Conservation (phyloP, 2,329 filamentous ascomycete species). For the Daldinia eschscholtzii region DNA sequence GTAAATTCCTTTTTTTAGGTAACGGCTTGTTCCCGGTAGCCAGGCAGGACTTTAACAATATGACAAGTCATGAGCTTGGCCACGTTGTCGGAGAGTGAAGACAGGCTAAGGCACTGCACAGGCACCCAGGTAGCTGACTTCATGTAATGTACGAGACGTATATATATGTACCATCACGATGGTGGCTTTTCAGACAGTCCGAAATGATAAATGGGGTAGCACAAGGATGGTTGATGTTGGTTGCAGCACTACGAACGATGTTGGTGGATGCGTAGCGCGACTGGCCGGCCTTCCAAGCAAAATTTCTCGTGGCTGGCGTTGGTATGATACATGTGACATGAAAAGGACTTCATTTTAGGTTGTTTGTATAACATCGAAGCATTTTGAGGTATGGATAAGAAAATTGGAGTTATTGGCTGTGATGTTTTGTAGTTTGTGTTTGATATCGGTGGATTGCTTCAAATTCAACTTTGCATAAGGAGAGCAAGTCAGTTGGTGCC, state of each 20-base stretch:
- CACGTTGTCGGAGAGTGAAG: conserved; percentile 24
- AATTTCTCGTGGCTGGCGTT: conserved; percentile 21
- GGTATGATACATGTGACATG: conserved; percentile 13
- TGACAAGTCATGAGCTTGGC: conserved; percentile 25
- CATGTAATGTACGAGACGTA: background rate
- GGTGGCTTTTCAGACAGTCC: background rate
- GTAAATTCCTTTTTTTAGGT: conserved; percentile 34
- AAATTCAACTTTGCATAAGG: background rate
- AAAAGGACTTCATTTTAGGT: background rate
- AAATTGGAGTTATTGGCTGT: no score
- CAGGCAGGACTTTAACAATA: conserved; percentile 17
- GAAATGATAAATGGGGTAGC: conserved; percentile 24
- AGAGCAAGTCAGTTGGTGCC: background rate
- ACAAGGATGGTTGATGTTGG: conserved; percentile 34
- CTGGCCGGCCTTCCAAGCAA: conserved; percentile 7
- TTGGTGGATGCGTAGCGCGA: conserved; percentile 22
- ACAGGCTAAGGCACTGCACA: conserved; percentile 1
- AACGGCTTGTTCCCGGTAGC: conserved; percentile 34
- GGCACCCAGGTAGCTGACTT: no score
- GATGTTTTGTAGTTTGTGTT: background rate
- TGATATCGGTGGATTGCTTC: background rate
- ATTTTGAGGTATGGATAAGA: background rate
- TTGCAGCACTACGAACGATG: conserved; percentile 18
- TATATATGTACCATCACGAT: conserved; percentile 9
- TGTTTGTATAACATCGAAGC: background rate